Evolutionary conservation across 2,329 filamentous ascomycete species (phyloP), one percentile per base, ranked within the genome.

Genomic region (Fusarium tricinctum): DNA sequence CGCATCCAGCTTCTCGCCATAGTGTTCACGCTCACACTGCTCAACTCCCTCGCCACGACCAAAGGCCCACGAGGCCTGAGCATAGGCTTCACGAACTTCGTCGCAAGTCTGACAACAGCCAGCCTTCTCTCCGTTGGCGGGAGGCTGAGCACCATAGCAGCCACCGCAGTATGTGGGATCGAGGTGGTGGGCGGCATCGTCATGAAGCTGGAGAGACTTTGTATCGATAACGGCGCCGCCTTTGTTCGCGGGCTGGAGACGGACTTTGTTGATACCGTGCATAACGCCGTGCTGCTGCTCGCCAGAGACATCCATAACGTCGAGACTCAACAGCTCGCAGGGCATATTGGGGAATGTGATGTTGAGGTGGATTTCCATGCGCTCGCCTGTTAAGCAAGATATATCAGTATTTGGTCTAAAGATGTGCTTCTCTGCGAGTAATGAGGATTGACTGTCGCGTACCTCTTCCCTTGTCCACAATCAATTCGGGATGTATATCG

Each of bases 291-390:
- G 92, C 80, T 99, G 96, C 77, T 97, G 92, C 81, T 99, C 96
- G 68, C 96, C 96, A 22, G 94, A 97, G 26, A 98, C 95, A 81
- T 99, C 96, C 96, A 99, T 99, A 58, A 99, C 95, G 79, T 99
- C 96, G 74, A 99, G 90, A 14, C 96, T 97, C 70, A 98, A 85
- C 51, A 99, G 89, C 80, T 98, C 95, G 82, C 96, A 99, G 12
- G 96, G 96, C 72, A 99, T 88, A 67, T 90, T 90, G 12, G 96
- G 96, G 78, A 99, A 99, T 46, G 93, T 96, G 63, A 99, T 90
- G 83, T 99, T 99, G 81, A 99, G 88, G 79, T 97, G 94, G 70
- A 99, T 99, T 79, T 98, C 96, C 95, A 99, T 98, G 80, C 95
- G 93, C 85, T 99, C 94, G 79, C 93, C 92, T 93, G 72, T 57